Evolutionary conservation across 2,329 filamentous ascomycete genomes (phyloP).

Genomic region (Cercospora sesami): DNA sequence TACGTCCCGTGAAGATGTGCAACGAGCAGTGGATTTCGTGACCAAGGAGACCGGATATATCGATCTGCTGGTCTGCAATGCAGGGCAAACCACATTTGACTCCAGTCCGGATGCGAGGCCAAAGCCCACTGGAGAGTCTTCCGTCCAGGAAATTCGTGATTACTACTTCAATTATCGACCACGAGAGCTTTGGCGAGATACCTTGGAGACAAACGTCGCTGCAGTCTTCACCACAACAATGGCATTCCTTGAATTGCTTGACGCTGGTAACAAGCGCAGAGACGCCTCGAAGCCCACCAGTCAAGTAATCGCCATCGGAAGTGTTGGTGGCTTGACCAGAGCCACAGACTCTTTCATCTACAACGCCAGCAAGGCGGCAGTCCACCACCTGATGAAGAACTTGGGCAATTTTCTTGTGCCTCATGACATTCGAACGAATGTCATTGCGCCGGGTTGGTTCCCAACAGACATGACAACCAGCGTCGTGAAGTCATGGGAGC

Average conservation of each 20-base stretch:
- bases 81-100: constrained; percentile 43
- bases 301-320: constrained; percentile 51
- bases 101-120: constrained; percentile 43
- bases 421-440: constrained; percentile 50
- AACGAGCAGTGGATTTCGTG: constrained; percentile 45
- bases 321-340: constrained; percentile 43
- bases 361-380: constrained; percentile 48
- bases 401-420: constrained; percentile 45
- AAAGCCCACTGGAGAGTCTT: constrained; percentile 36
- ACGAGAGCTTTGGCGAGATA: constrained; percentile 44
- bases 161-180: constrained; percentile 49
- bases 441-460: constrained; percentile 48
- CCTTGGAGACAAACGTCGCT: constrained; percentile 48
- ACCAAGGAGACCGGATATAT: constrained; percentile 48
- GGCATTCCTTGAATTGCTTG: constrained; percentile 49
- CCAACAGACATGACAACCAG: constrained; percentile 50
- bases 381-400: constrained; percentile 49
- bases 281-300: constrained; percentile 43
- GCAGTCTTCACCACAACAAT: constrained; percentile 48
- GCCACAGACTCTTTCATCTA: constrained; percentile 38
- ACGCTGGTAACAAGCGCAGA: constrained; percentile 47
- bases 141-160: constrained; percentile 35
- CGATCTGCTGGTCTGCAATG: constrained; percentile 55
- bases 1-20: constrained; percentile 45
- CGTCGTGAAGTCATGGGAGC: constrained; percentile 40